Conservation (phyloP, 2,329 filamentous ascomycete species). For the Talaromyces sp. region DNA sequence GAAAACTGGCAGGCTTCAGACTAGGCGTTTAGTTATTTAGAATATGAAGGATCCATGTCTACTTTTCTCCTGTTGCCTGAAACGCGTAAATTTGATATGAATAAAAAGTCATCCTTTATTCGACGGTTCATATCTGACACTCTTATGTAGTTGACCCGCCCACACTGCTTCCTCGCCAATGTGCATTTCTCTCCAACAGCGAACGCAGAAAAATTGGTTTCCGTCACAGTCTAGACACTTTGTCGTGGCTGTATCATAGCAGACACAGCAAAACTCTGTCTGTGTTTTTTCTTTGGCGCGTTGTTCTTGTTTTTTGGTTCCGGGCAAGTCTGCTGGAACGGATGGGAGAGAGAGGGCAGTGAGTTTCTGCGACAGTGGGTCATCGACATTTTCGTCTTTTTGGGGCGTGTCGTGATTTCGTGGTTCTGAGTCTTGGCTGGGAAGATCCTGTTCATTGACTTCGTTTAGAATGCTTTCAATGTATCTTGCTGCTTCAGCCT, state of each 20-base stretch:
- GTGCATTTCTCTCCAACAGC: conserved; percentile 80
- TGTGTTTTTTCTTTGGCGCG: neutral
- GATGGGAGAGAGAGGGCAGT: conserved; percentile 9
- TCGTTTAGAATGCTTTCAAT: conserved; percentile 7
- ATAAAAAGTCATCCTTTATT: conserved; percentile 5
- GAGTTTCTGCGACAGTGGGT: neutral
- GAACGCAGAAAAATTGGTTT: conserved; percentile 63
- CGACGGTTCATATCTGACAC: conserved; percentile 50
- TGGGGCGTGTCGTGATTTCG: neutral
- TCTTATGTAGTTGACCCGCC: conserved; percentile 65
- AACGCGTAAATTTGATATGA: neutral
- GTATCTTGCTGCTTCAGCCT: conserved; percentile 9
- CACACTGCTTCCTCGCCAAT: conserved; percentile 58
- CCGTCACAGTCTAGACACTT: conserved; percentile 66
- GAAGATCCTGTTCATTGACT: neutral
- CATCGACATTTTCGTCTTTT: neutral
- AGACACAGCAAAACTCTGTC: conserved; percentile 71
- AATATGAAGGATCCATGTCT: neutral
- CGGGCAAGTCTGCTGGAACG: conserved; percentile 7
- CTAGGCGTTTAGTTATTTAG: neutral
- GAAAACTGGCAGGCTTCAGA: conserved; percentile 68
- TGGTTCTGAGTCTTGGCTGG: conserved; percentile 16
- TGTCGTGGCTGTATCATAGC: conserved; percentile 69
- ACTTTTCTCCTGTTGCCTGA: too few relatives aligned
- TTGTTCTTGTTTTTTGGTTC: neutral